Conservation (phyloP, 306 rosid species). For the Corylus americana region DNA sequence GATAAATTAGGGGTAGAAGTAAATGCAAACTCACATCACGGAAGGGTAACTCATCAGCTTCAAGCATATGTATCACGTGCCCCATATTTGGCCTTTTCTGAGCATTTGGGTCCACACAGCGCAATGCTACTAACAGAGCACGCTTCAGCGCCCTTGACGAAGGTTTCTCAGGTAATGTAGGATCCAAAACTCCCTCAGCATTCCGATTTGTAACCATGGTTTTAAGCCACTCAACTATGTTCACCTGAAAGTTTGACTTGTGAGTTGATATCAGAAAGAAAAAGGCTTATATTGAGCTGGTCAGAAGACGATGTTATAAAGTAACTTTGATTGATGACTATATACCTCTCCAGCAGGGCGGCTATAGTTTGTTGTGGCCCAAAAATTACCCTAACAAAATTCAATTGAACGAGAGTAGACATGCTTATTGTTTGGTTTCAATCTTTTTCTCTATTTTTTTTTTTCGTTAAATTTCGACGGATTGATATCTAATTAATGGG, state of each 20-base stretch:
- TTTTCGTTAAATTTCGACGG: too few species aligned
- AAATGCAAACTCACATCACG: conserved; percentile 46
- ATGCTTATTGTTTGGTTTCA: too few species aligned
- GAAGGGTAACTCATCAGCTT: conserved; percentile 67
- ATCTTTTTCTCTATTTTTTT: too few species aligned
- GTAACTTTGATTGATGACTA: background rate
- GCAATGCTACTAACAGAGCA: conserved; percentile 62
- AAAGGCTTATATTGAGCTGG: background rate
- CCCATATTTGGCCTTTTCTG: conserved; percentile 71
- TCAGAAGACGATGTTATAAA: conserved; percentile 1
- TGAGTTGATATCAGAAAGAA: conserved; percentile 5
- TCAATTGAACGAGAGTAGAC: too few species aligned
- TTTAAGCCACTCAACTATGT: conserved; percentile 65
- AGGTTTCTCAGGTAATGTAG: conserved; percentile 56
- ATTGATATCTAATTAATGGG: too few species aligned
- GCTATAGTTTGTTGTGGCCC: conserved; percentile 31
- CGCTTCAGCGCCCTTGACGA: conserved; percentile 61
- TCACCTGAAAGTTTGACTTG: conserved; percentile 45
- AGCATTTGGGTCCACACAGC: conserved; percentile 59
- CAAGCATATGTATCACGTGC: conserved; percentile 66
- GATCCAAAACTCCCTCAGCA: conserved; percentile 58
- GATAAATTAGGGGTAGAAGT: conserved; percentile 5
- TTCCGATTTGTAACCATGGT: conserved; percentile 60
- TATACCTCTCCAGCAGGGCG: conserved; percentile 61
- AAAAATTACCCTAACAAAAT: too few species aligned